A percentile compares a stretch with the other conserved stretches of the same genome.
phyloP scores from a whole-genome alignment of 805 yeast species.

The Zygosaccharomyces rouxii region DNA sequence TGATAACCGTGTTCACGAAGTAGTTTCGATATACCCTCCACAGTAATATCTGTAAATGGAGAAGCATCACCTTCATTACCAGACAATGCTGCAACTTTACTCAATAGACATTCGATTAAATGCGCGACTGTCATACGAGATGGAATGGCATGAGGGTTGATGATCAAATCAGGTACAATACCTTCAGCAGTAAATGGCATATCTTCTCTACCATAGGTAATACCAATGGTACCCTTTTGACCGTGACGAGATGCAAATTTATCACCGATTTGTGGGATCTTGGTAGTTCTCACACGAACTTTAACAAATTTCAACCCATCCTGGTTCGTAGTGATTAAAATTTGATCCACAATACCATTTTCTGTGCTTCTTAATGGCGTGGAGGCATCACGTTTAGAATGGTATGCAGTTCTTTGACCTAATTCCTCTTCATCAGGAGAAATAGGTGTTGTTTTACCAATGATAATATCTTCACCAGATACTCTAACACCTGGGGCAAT shows the following conservation, averaged over 20 bases:
- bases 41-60: constrained; percentile 97
- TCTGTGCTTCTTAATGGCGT: constrained; percentile 96
- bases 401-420: constrained; percentile 98
- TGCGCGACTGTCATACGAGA: constrained; percentile 99
- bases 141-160: constrained; percentile 99
- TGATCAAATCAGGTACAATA: constrained; percentile 92
- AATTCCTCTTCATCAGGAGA: constrained; percentile 99
- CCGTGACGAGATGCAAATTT: constrained; percentile 99
- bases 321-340: constrained; percentile 91
- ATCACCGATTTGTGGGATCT: constrained; percentile 98
- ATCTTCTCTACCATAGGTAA: constrained; percentile 95
- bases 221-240: constrained; percentile 99
- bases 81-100: constrained; percentile 89
- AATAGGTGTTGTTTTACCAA: constrained; percentile 98
- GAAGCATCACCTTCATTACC: constrained; percentile 99
- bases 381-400: constrained; percentile 97
- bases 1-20: constrained; percentile 95
- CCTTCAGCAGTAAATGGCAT: constrained; percentile 98
- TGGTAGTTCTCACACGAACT: constrained; percentile 98
- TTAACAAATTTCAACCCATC: constrained; percentile 97
- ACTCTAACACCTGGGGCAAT: constrained; percentile 98
- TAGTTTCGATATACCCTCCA: constrained; percentile 90
- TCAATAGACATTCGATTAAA: constrained; percentile 93
- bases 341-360: constrained; percentile 98
- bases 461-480: constrained; percentile 96